Evolutionary conservation across 768 basidiomycete species (phyloP).

Genomic region (Mycena epipterygia): DNA sequence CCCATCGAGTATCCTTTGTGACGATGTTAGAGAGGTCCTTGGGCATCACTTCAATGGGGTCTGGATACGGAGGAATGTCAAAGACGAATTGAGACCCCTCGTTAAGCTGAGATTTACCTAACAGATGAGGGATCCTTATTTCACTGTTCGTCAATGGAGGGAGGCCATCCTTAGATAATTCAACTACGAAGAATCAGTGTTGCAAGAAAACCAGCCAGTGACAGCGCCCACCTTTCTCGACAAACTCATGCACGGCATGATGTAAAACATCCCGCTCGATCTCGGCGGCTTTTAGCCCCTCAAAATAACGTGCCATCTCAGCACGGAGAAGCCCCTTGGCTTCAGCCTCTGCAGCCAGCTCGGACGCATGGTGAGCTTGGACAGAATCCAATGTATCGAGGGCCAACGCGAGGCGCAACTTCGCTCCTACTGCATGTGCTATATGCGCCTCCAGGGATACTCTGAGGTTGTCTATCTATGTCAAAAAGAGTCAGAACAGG

Average conservation of each 20-base stretch:
- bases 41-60: no score
- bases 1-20: no score
- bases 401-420: slow-evolving; percentile 62
- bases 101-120: no score
- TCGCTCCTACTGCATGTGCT: slow-evolving; percentile 37
- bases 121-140: no score
- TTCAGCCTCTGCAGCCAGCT: slow-evolving; percentile 53
- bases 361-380: slow-evolving; percentile 54
- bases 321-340: slow-evolving; percentile 51
- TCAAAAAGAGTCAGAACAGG: not conserved
- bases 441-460: not conserved
- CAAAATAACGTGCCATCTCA: slow-evolving; percentile 52
- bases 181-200: slow-evolving; percentile 49
- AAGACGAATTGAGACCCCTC: no score
- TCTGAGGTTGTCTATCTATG: no score
- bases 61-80: no score
- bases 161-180: slow-evolving; percentile 56
- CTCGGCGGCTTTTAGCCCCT: slow-evolving; percentile 51
- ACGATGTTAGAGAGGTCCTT: no score
- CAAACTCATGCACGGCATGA: slow-evolving; percentile 64
- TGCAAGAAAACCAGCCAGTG: not conserved
- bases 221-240: slow-evolving; percentile 68
- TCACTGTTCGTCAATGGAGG: slow-evolving; percentile 32
- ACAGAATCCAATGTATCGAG: slow-evolving; percentile 64
- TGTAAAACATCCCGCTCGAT: slow-evolving; percentile 60